phyloP scores from a whole-genome alignment of 1,284 basidiomycete genomes.

The Ustilago cynodontis region DNA sequence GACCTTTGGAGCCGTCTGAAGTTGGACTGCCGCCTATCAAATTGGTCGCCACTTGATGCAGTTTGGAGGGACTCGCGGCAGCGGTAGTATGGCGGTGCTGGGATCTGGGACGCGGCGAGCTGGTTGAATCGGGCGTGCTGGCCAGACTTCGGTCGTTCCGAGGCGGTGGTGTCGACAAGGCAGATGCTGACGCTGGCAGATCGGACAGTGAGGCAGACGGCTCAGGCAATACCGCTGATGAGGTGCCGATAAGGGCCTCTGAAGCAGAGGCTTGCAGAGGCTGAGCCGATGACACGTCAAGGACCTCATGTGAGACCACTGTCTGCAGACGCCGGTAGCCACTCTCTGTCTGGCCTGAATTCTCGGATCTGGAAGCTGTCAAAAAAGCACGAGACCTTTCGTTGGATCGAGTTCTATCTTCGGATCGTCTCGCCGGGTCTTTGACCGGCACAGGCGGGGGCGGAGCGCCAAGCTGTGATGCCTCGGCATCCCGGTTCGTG shows the following conservation, averaged over 20 bases:
- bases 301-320: slow-evolving; percentile 48
- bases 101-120: slow-evolving; percentile 28
- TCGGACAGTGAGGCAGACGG: slow-evolving; percentile 5
- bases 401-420: slow-evolving; percentile 16
- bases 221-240: neutral
- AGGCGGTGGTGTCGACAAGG: slow-evolving; percentile 10
- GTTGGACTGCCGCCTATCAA: slow-evolving; percentile 19
- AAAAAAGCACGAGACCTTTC: slow-evolving; percentile 10
- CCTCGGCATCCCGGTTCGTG: neutral
- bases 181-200: neutral
- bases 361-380: slow-evolving; percentile 30
- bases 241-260: slow-evolving; percentile 3
- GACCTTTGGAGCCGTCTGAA: slow-evolving; percentile 23
- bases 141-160: slow-evolving; percentile 25
- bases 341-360: slow-evolving; percentile 22
- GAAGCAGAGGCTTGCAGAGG: slow-evolving; percentile 21
- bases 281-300: slow-evolving; percentile 16
- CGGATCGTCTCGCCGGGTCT: slow-evolving; percentile 35
- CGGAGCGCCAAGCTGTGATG: neutral
- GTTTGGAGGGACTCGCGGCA: slow-evolving; percentile 35
- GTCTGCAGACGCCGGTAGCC: slow-evolving; percentile 38
- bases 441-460: slow-evolving; percentile 43
- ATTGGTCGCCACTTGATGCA: slow-evolving; percentile 31
- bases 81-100: slow-evolving; percentile 47
- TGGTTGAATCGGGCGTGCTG: slow-evolving; percentile 25